A percentile compares a stretch with the other conserved stretches of the same genome.
Conservation (phyloP, 371 early-diverging fungal species). For the Mucor saturninus region DNA sequence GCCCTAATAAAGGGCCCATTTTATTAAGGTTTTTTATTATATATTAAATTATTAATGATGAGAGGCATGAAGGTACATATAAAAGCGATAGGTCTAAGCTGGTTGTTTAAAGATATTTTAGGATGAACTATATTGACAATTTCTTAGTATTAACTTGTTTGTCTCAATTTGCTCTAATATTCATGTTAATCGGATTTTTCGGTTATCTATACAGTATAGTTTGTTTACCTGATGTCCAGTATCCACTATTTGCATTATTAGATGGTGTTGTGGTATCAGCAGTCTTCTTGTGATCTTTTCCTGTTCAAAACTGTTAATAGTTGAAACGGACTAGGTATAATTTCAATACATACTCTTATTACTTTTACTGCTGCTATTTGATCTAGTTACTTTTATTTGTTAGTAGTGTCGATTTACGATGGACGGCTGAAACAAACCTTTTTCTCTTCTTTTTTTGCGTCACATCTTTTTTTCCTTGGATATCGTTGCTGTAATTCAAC, state of each 20-base stretch:
- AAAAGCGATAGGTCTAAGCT: not conserved
- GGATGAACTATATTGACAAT: not conserved
- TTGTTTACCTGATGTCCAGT: conserved; percentile 1
- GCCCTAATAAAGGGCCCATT: no score
- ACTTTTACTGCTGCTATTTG: not conserved
- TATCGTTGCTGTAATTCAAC: not conserved
- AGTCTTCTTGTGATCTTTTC: not conserved
- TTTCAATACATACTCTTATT: conserved; percentile 1
- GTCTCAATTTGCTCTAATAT: not conserved
- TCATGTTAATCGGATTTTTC: not conserved
- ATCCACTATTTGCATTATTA: not conserved
- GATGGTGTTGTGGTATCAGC: not conserved
- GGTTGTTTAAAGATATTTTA: not conserved
- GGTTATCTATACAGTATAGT: not conserved
- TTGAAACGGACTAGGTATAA: not conserved
- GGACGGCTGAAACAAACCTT: not conserved
- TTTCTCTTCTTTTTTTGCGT: conserved; percentile 1
- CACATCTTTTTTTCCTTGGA: not conserved
- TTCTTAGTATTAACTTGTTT: conserved; percentile 3
- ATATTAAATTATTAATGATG: no score
- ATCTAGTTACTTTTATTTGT: conserved; percentile 1
- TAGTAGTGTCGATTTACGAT: not conserved
- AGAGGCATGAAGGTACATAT: no score
- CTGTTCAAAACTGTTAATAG: not conserved
- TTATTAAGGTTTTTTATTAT: no score